These are phyloP conservation scores for Ramalina intermedia DNA, from an alignment of 495 filamentous ascomycete genomes.

Conservation along the genomic window DNA sequence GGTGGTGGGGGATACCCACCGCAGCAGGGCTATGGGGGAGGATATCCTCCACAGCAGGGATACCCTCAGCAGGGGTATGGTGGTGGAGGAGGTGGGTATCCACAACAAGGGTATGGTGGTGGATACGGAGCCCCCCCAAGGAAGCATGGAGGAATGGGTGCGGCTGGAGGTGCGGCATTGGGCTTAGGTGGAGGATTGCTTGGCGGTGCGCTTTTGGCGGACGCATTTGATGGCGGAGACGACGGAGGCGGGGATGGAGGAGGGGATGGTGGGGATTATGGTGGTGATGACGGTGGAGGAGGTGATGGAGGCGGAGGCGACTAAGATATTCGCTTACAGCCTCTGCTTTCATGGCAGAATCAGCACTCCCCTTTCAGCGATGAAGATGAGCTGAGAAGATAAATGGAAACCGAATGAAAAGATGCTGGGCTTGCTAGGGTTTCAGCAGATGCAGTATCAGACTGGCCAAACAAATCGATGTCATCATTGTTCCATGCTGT, in stretches of 20 bases:
- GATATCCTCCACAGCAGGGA: conserved; percentile 28
- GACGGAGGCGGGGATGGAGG: conserved; percentile 8
- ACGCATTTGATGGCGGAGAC: conserved; percentile 44
- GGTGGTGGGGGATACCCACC: conserved; percentile 22
- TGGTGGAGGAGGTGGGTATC: conserved; percentile 23
- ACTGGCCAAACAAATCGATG: no score
- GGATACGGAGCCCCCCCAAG: conserved; percentile 20
- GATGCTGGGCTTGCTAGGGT: no score
- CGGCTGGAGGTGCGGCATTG: conserved; percentile 55
- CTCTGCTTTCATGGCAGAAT: not conserved
- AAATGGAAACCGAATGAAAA: not conserved
- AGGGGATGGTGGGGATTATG: conserved; percentile 22
- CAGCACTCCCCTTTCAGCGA: not conserved
- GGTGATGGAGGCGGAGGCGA: conserved; percentile 24
- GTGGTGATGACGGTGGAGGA: conserved; percentile 32
- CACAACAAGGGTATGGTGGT: conserved; percentile 14
- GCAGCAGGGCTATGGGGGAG: conserved; percentile 28
- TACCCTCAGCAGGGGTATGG: conserved; percentile 20
- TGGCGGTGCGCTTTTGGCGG: conserved; percentile 52
- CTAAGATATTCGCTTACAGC: not conserved
- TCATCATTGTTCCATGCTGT: no score
- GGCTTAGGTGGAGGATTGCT: conserved; percentile 65
- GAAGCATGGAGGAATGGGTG: conserved; percentile 40
- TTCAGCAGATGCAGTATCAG: no score
- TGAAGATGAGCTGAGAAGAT: not conserved